Base-by-base conservation (phyloP, 1,284 basidiomycete genomes). In the Dichomitus squalens region DNA sequence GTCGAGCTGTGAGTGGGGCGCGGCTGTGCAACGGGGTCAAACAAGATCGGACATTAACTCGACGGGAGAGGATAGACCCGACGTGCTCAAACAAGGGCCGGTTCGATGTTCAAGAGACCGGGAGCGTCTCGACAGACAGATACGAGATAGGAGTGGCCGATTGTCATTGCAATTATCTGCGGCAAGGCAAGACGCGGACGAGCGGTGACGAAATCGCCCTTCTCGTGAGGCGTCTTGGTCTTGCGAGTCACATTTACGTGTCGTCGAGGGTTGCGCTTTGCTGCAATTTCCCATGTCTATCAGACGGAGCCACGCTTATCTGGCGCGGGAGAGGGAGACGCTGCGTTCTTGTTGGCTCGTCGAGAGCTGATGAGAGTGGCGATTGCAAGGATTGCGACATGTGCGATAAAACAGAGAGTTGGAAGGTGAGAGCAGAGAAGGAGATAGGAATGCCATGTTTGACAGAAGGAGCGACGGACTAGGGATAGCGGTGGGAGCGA, bases 281-380 rank as follows among this genome's bases (percentile, higher is more conserved):
- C 29, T 31, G 29, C 29, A 31, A 6, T 6, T 31, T 31, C 29
- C 29, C 29, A 31, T 5, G 29, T 31, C 29, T 31, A 54, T 41
- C 25, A 31, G 29, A 31, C 29, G 29, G 29, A 31, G 38, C 4
- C 25, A 16, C 8, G 43, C 43, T 14, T 46, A 46, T 46, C 27
- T 29, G 25, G 21, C 21, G 29, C 11, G 62, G 52, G 62, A 64
- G 60, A 20, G 35, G 6, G 18, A 18, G 29, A 34, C 27, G 29
- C 31, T 33, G 14, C 34, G 16, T 33, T 29, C n/a, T 18, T 34
- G 49, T 39, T 31, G 38, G 25, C 31, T n/a, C 16, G 29, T 35
- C 0, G 21, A 7, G 52, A 16, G 11, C 39, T 43, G 53, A 39
- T 33, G 27, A 21, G 31, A 16, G 43, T 16, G 6, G 20, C 7